A percentile compares a stretch with the other conserved stretches of the same genome.
Evolutionary conservation across 2,329 filamentous ascomycete genomes (phyloP).

Genomic region (Cordyceps militaris): DNA sequence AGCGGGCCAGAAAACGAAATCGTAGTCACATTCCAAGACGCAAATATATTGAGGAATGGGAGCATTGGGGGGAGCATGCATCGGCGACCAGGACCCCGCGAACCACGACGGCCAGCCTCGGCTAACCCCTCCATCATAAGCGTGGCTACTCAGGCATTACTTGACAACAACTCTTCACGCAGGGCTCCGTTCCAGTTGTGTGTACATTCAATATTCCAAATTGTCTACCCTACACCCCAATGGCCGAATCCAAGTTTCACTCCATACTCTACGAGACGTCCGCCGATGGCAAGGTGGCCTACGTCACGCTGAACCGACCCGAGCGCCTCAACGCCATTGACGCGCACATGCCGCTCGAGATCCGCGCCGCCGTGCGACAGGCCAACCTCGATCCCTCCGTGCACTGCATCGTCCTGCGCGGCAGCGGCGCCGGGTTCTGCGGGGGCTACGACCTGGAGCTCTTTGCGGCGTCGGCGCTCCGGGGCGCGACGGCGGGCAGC

Average conservation of each 20-base stretch:
- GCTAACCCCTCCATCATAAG: background rate
- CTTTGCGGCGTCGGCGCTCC: conserved; percentile 11
- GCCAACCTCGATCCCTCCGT: conserved; percentile 13
- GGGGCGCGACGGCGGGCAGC: conserved; percentile 14
- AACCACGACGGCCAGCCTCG: background rate
- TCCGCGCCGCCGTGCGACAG: conserved; percentile 12
- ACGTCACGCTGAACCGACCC: conserved; percentile 16
- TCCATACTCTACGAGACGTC: conserved; percentile 13
- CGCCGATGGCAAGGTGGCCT: conserved; percentile 14
- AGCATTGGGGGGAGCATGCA: no score
- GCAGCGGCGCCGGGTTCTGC: conserved; percentile 14
- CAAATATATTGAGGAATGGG: no score
- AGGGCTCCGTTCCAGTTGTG: no score
- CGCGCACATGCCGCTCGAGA: conserved; percentile 7
- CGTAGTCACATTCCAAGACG: no score
- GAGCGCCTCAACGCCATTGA: conserved; percentile 15
- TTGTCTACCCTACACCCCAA: background rate
- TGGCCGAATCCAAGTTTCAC: conserved; percentile 3
- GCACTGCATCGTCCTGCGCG: conserved; percentile 15
- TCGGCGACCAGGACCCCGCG: no score
- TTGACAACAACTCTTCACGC: no score
- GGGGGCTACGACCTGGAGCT: conserved; percentile 15
- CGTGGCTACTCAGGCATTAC: background rate
- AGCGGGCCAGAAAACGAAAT: no score
- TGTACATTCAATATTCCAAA: background rate